Evolutionary conservation across 768 basidiomycete species (phyloP), one percentile per base, ranked within the genome.

Genomic region (Calocera cornea): DNA sequence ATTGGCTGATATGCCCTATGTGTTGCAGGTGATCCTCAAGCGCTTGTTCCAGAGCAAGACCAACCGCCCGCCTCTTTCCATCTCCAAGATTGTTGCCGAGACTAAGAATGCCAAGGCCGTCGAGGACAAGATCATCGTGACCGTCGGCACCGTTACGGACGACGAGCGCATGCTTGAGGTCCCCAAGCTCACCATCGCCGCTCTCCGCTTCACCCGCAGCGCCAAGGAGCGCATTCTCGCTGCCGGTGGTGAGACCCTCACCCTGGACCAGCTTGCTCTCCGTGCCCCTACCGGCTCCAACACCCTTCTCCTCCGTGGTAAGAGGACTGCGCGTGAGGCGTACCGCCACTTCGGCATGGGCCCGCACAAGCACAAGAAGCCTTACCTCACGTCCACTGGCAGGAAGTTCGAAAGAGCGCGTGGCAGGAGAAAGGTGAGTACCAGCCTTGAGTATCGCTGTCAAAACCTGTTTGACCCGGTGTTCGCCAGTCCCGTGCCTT

Each of bases 271-370:
- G 79, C 90, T 99, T 69, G 97, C 97, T 64, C 79, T 94, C 73
- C 86, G 97, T 71, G 86, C 94, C 67, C 97, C 97, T 27, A 95
- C 91, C 44, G 97, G 97, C 69, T 82, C 90, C 69, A 95, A 95
- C 86, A 98, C 97, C 67, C 83, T 99, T 70, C 80, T 98, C 73
- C 81, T 99, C 73, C 84, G 95, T 70, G 97, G 95, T 72, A 88
- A 90, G 80, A 88, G 87, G 85, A 97, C 87, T 78, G 83, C 90
- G 68, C 87, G 97, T 71, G 97, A 98, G 80, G 90, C 94, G 64
- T 86, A 90, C 82, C 94, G 92, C 79, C 95, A 98, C 85, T 97
- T 97, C 78, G 95, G 95, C 80, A 92, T 92, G 90, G 92, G 89
- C 71, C 94, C 94, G 67, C 92, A 95, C 87, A 92, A 97, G 81